Percentiles rank a stretch among this genome's conserved stretches.
These are phyloP conservation scores for Arthroderma uncinatum DNA, from an alignment of 2,329 filamentous ascomycete species.

Conservation along the genomic window DNA sequence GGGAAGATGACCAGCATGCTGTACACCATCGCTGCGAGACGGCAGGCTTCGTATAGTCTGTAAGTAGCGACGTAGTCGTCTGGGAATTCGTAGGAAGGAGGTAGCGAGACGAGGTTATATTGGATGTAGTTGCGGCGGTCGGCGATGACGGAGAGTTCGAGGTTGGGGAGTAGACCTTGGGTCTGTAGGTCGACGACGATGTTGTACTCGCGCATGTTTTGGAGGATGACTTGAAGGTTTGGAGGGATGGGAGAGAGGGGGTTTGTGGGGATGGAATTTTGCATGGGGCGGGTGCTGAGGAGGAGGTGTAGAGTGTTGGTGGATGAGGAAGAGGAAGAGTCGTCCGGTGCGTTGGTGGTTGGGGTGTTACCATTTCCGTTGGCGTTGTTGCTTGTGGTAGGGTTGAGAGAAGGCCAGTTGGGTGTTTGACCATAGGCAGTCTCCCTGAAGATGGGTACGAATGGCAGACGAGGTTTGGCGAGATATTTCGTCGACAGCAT, in stretches of 20 bases:
- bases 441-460: constrained; percentile 17
- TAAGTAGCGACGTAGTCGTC: constrained; percentile 10
- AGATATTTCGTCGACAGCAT: constrained; percentile 20
- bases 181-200: constrained; percentile 18
- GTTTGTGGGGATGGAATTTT: constrained; percentile 10
- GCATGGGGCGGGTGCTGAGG: constrained; percentile 11
- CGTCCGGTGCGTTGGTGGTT: too few species aligned
- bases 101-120: constrained; percentile 26
- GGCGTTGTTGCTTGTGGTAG: not conserved
- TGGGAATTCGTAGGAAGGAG: constrained; percentile 18
- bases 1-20: constrained; percentile 32
- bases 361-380: not conserved
- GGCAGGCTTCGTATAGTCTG: constrained; percentile 27
- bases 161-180: constrained; percentile 14
- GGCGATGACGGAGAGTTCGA: constrained; percentile 15
- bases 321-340: not conserved
- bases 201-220: constrained; percentile 21
- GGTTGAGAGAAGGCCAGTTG: constrained; percentile 14
- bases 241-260: constrained; percentile 4
- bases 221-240: constrained; percentile 14
- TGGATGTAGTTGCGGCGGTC: constrained; percentile 34
- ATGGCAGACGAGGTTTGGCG: constrained; percentile 18
- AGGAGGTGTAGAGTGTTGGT: not conserved
- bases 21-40: constrained; percentile 28
- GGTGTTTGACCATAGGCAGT: constrained; percentile 15